phyloP scores from a whole-genome alignment of 495 filamentous ascomycete genomes.

The Penicillium arizonense region DNA sequence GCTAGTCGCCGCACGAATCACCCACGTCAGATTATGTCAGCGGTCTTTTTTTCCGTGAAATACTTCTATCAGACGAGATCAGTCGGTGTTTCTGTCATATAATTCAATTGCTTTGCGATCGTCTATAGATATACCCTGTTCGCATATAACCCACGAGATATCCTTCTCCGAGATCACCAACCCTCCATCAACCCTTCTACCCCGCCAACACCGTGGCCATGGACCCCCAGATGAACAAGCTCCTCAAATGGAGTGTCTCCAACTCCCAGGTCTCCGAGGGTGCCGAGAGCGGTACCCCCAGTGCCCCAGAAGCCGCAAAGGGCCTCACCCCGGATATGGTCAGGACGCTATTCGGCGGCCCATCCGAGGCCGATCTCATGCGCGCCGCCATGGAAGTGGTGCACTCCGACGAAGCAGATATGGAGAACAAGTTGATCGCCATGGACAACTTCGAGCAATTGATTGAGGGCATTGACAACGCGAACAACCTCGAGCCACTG shows the following conservation, averaged over 20 bases:
- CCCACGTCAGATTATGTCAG: conserved; percentile 19
- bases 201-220: conserved; percentile 30
- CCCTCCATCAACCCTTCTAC: not conserved
- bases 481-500: conserved; percentile 80
- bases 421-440: conserved; percentile 79
- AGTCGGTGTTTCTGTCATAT: too few relatives aligned
- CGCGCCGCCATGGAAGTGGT: conserved; percentile 74
- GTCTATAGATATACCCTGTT: not conserved
- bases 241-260: conserved; percentile 93
- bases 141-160: not conserved
- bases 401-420: conserved; percentile 55
- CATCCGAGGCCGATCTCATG: conserved; percentile 90
- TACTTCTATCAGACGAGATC: not conserved
- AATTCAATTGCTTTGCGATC: too few relatives aligned
- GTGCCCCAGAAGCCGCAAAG: conserved; percentile 37
- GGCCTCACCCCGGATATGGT: conserved; percentile 64
- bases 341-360: conserved; percentile 71
- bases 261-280: conserved; percentile 52
- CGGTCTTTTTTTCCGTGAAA: not conserved
- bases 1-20: conserved; percentile 20
- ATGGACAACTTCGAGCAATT: conserved; percentile 97
- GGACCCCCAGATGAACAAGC: conserved; percentile 64
- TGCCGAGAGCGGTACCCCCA: conserved; percentile 23
- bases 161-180: not conserved
- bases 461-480: conserved; percentile 90